Conservation (phyloP, 1,284 basidiomycete species). For the Erythrobasidium hasegawianum region DNA sequence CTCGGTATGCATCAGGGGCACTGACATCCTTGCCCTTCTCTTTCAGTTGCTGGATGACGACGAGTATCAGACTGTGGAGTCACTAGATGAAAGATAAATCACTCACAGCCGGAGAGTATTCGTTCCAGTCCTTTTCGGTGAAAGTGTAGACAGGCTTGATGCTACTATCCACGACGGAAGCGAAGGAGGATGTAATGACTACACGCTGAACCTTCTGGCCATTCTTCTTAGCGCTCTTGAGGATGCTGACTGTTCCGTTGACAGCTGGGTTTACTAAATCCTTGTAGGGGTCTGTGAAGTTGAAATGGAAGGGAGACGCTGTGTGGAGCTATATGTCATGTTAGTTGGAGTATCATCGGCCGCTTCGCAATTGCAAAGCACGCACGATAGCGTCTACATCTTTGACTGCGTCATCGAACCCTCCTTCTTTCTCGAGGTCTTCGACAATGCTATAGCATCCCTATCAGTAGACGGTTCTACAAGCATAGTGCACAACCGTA, state of each 20-base stretch:
- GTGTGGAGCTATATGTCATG: constrained; percentile 33
- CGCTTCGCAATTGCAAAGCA: background rate
- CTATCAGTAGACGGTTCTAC: background rate
- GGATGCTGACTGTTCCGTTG: constrained; percentile 52
- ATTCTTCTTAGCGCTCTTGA: constrained; percentile 47
- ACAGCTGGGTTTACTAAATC: constrained; percentile 53
- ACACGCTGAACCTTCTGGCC: constrained; percentile 49
- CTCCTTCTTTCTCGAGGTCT: constrained; percentile 49
- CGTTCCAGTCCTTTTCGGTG: constrained; percentile 45
- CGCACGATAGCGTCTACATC: constrained; percentile 46
- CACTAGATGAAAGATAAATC: no score
- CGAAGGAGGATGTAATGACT: constrained; percentile 53
- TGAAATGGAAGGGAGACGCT: constrained; percentile 49
- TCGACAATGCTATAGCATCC: constrained; percentile 44
- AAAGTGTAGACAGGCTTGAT: constrained; percentile 39
- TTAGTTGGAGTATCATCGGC: background rate
- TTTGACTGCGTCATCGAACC: constrained; percentile 51
- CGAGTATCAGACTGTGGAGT: no score
- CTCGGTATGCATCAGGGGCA: constrained; percentile 21
- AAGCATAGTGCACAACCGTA: background rate
- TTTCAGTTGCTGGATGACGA: constrained; percentile 38
- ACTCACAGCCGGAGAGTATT: constrained; percentile 23
- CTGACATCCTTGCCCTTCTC: constrained; percentile 39
- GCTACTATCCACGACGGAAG: constrained; percentile 39
- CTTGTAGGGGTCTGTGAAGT: constrained; percentile 13